Evolutionary conservation across 176 grass and related monocot species (phyloP), one percentile per base, ranked within the genome.

Genomic region (Carex pumila): DNA sequence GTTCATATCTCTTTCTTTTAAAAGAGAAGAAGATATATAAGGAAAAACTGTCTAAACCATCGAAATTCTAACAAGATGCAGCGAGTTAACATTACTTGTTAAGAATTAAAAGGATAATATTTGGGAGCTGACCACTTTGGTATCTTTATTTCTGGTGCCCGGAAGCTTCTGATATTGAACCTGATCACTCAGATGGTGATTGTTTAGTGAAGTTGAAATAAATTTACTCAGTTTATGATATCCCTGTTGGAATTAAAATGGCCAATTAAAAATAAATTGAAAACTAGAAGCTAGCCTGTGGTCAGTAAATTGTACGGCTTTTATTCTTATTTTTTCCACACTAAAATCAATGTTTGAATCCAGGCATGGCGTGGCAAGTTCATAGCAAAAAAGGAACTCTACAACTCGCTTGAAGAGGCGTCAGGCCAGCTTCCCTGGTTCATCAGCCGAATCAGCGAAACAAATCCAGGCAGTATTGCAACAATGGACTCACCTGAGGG

Each of bases 361-460:
- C 45, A 83, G 81, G 96, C 91, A 73, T 99, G 93, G 96, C 88
- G 96, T 50, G 96, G 96, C 78, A 95, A 90, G 86, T 91, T 90
- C 84, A 88, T 99, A 84, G 96, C 96, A 65, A 91, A 93, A 77
- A 98, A 90, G 66, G 93, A 98, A 78, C 93, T 98, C 67, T 85
- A 92, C 83, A 92, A 89, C 65, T 89, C 96, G 49, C 87, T 91
- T 11, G 92, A 95, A 65, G 96, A 92, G 81, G 92, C 93, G 54
- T 93, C 87, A 49, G 90, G 56, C 85, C 96, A 95, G 84, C 84
- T 99, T 74, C 91, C 96, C 60, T 93, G 93, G 91, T 99, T 99
- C 83, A 92, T 90, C 84, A 91, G 88, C 32, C 87, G 93, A 85
- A 99, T 99, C 57, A 76, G 86, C 15, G 88, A 93, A 29, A 99